Percentiles rank a stretch among this genome's conserved stretches.
phyloP scores from a whole-genome alignment of 345 rosid species.

The Ricinus communis region DNA sequence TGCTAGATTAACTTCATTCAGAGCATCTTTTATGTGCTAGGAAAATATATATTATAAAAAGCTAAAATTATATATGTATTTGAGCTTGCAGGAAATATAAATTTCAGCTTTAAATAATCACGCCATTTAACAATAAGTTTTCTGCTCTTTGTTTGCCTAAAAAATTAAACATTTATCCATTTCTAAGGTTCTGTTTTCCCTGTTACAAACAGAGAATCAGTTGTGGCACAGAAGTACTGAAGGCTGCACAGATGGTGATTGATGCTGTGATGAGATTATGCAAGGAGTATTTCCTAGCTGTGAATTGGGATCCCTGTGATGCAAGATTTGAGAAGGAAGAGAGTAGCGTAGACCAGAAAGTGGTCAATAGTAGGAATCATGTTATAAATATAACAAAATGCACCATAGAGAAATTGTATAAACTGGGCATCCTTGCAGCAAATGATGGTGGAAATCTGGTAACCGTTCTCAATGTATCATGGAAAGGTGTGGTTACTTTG shows the following conservation, averaged over 20 bases:
- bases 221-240: constrained; percentile 52
- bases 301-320: constrained; percentile 38
- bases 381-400: constrained; percentile 44
- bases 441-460: constrained; percentile 83
- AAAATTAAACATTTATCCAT: constrained; percentile 2
- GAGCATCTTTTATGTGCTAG: no score
- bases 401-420: constrained; percentile 56
- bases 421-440: constrained; percentile 75
- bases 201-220: constrained; percentile 52
- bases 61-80: neutral
- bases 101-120: neutral
- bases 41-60: neutral
- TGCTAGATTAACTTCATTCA: neutral
- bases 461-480: constrained; percentile 76
- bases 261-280: constrained; percentile 61
- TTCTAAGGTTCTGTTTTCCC: constrained; percentile 14
- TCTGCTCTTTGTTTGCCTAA: neutral
- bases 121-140: neutral
- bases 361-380: constrained; percentile 35
- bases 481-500: constrained; percentile 88
- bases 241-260: constrained; percentile 58
- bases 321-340: constrained; percentile 29
- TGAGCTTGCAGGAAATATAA: constrained; percentile 4
- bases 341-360: constrained; percentile 27
- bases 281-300: constrained; percentile 49